phyloP scores from a whole-genome alignment of 768 basidiomycete species.

The Candolleomyces aberdarensis region DNA sequence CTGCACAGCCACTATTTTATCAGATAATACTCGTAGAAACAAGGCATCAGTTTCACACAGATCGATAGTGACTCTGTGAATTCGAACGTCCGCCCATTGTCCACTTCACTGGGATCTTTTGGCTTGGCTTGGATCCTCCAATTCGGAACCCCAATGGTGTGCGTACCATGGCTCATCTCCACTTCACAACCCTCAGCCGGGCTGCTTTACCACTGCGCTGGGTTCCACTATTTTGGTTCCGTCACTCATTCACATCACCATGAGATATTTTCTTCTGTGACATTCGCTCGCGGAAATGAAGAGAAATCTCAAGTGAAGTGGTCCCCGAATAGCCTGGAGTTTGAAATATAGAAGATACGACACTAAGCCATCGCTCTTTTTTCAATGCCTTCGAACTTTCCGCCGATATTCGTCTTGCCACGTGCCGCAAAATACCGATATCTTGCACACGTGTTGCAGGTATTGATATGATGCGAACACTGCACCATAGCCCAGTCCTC shows the following conservation, averaged over 20 bases:
- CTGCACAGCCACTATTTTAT: conserved; percentile 16
- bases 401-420: too few species aligned
- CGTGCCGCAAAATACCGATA: too few species aligned
- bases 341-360: too few species aligned
- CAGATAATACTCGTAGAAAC: neutral
- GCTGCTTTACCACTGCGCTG: conserved; percentile 19
- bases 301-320: too few species aligned
- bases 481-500: neutral
- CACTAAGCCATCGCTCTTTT: too few species aligned
- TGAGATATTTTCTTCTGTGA: neutral
- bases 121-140: neutral
- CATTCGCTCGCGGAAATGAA: too few species aligned
- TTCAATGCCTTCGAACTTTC: too few species aligned
- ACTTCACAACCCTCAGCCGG: neutral
- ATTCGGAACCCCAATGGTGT: neutral
- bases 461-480: too few species aligned
- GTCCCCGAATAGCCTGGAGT: too few species aligned
- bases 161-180: neutral
- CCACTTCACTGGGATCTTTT: neutral
- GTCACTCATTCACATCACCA: neutral
- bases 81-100: neutral
- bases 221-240: conserved; percentile 23
- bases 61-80: neutral
- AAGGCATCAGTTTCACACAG: neutral
- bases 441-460: too few species aligned